Evolutionary conservation across 129 eudicot species (phyloP), one percentile per base, ranked within the genome.

Genomic region (Artemisia tridentata): DNA sequence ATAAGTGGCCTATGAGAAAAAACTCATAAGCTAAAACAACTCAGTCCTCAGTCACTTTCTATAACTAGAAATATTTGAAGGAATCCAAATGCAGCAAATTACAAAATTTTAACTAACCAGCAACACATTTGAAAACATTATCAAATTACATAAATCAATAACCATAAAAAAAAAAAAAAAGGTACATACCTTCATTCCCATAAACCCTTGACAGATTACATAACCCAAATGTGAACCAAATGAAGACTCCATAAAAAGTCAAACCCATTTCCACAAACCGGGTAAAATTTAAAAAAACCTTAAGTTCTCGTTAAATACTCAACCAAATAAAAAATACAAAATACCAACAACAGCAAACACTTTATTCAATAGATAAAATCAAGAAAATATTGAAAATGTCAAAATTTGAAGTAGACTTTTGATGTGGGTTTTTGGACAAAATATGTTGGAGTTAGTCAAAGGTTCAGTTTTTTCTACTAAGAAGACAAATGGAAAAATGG

Each of bases 101-200:
- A n/a, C n/a, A n/a, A n/a, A n/a, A n/a, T n/a, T n/a, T n/a, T n/a
- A n/a, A n/a, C 38, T 31, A 31, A 31, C 4, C 5, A 31, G 38
- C 45, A 38, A 38, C 45, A 38, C 45, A 53, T 49, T 38, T 31
- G 61, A 34, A 43, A 5, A 41, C 46, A 5, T 19, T 11, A 62
- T 53, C 19, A 63, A 71, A 71, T 54, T 63, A 54, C n/a, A 50
- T 0, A 11, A 0, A 3, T 50, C 55, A 50, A 67, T 60, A 71
- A 38, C 18, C 47, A 34, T 50, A 54, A 77, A 8, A 27, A 14
- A 38, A 27, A 19, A 51, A 12, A 23, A 23, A 1, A n/a, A n/a
- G n/a, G n/a, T 27, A 69, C 74, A 31, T 18, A 83, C 81, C 80
- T 83, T 74, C 88, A 76, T 81, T 86, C 31, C 79, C 80, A 18